Evolutionary conservation across 495 filamentous ascomycete species (phyloP), one percentile per base, ranked within the genome.

Genomic region (Aspergillus diversus): DNA sequence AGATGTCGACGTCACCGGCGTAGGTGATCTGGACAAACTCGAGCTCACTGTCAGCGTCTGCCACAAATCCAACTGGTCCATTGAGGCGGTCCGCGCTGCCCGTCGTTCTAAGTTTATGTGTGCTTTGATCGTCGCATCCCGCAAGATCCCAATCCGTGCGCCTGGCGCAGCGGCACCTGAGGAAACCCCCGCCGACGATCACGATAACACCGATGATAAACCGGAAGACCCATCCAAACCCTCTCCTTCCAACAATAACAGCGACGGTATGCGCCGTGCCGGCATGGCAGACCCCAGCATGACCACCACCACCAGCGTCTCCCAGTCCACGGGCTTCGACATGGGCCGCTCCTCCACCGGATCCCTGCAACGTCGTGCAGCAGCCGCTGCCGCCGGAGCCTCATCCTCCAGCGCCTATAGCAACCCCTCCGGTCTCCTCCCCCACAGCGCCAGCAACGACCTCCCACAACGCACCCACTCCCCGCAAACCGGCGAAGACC

Each of bases 61-160:
- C 61, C 93, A 97, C 81, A 97, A 97, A 71, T 90, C 89, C 63
- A 99, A 98, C 78, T 99, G 95, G 95, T 87, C 93, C 50, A 97
- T 96, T 73, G 94, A 97, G 63, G 83, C 86, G 33, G 81, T 98
- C 43, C 89, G 94, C 27, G 86, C 90, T 27, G 84, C 90, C 15
- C 88, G 95, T 47, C 89, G 93, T 57, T 95, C 91, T 69, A 97
- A 96, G 74, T 97, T 99, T 79, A 95, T 98, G 87, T 97, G 93
- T 69, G 95, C 95, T 4, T 82, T 99, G 46, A 88, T 96, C 7
- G 77, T 92, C 9, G 93, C 95, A 8, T 80, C 97, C 39, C 90
- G 91, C 75, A 90, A 87, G 74, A 84, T 99, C 15, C 92, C 92
- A 5, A 96, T 99, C 70, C 88, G 93, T 58, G 57, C 58, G 7